Evolutionary conservation across 768 basidiomycete species (phyloP).

Genomic region (Suillus tomentosus): DNA sequence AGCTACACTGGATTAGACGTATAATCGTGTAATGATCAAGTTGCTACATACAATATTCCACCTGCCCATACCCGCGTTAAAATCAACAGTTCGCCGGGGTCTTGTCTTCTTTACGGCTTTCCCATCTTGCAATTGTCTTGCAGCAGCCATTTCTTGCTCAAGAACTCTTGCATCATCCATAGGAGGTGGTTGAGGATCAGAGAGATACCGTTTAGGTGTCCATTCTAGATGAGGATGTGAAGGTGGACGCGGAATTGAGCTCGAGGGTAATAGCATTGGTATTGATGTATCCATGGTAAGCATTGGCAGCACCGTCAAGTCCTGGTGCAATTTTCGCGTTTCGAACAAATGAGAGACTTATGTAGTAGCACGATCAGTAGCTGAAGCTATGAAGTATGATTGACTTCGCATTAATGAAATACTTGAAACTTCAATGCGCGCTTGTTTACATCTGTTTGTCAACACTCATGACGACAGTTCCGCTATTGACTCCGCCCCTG

Average conservation of each 20-base stretch:
- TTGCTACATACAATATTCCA: slow-evolving; percentile 74
- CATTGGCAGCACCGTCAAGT: neutral
- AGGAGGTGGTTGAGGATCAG: slow-evolving; percentile 74
- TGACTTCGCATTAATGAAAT: neutral
- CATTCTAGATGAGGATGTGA: slow-evolving; percentile 59
- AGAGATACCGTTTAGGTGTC: slow-evolving; percentile 70
- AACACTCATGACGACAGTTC: slow-evolving; percentile 19
- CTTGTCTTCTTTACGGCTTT: slow-evolving; percentile 88
- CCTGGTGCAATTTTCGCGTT: slow-evolving; percentile 1
- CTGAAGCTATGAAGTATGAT: neutral
- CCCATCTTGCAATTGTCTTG: slow-evolving; percentile 72
- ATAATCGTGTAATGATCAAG: neutral
- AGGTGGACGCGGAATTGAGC: slow-evolving; percentile 37
- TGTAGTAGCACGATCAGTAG: neutral
- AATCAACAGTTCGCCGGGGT: slow-evolving; percentile 93
- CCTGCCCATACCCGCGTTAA: slow-evolving; percentile 83
- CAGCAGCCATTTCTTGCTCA: slow-evolving; percentile 79
- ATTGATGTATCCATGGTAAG: slow-evolving; percentile 31
- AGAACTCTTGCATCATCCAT: slow-evolving; percentile 73
- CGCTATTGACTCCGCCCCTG: neutral
- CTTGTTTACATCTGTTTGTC: slow-evolving; percentile 22
- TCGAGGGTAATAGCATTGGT: slow-evolving; percentile 58
- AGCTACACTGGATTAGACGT: slow-evolving; percentile 42
- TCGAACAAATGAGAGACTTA: neutral
- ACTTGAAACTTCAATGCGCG: neutral